A percentile compares a stretch with the other conserved stretches of the same genome.
phyloP scores from a whole-genome alignment of 352 stramenopile genomes.

The Globisporangium parvum region DNA sequence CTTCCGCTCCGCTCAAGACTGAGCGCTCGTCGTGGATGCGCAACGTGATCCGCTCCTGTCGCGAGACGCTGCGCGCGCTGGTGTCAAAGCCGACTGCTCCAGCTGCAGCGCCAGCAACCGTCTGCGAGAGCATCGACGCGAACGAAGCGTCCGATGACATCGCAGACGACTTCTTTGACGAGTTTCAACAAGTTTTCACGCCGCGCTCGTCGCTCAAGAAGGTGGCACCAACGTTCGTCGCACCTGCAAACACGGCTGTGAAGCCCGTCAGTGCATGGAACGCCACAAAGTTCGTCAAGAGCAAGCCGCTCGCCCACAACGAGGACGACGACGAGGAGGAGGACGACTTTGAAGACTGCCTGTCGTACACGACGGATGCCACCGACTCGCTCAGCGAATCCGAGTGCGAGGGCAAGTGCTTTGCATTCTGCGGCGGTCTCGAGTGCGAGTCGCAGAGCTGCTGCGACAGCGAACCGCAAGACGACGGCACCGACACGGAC shows the following conservation, averaged over 20 bases:
- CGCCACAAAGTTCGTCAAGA: slow-evolving; percentile 5
- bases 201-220: slow-evolving; percentile 1
- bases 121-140: not conserved
- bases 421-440: slow-evolving; percentile 2
- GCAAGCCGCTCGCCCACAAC: slow-evolving; percentile 2
- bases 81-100: slow-evolving; percentile 11
- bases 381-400: slow-evolving; percentile 41
- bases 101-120: not conserved
- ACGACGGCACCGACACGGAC: slow-evolving; percentile 2
- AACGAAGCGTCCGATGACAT: not conserved
- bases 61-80: slow-evolving; percentile 8
- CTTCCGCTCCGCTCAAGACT: not conserved
- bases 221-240: slow-evolving; percentile 1
- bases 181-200: slow-evolving; percentile 15
- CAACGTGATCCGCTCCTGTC: slow-evolving; percentile 6
- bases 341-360: slow-evolving; percentile 24
- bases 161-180: slow-evolving; percentile 9
- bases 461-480: not conserved
- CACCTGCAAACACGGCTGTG: not conserved
- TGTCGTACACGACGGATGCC: slow-evolving; percentile 41
- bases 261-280: not conserved
- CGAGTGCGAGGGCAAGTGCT: slow-evolving; percentile 16
- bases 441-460: slow-evolving; percentile 2
- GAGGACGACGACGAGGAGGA: slow-evolving; percentile 7
- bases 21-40: slow-evolving; percentile 2